These are phyloP conservation scores for Mycocentrospora acerina DNA, from an alignment of 2,329 filamentous ascomycete genomes.

Conservation along the genomic window DNA sequence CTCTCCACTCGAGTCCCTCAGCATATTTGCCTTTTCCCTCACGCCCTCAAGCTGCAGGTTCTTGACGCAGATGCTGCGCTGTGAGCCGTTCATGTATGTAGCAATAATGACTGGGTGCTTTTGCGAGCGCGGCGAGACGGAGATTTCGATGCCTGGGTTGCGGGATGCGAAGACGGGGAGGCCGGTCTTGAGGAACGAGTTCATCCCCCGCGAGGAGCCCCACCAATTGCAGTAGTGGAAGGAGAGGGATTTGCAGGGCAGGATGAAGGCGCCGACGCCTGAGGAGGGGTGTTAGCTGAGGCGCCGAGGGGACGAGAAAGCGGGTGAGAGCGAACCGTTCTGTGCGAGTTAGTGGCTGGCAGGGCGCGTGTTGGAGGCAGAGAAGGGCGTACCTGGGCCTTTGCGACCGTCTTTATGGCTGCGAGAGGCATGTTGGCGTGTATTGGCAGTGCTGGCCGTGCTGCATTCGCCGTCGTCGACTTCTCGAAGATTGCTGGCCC, in stretches of 20 bases:
- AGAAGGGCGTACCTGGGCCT: slow-evolving; percentile 54
- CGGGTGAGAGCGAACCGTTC: slow-evolving; percentile 2
- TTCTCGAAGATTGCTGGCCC: slow-evolving; percentile 19
- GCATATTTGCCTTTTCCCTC: slow-evolving; percentile 71
- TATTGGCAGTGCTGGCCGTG: slow-evolving; percentile 14
- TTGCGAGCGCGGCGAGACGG: slow-evolving; percentile 83
- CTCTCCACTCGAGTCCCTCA: slow-evolving; percentile 75
- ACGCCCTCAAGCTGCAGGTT: slow-evolving; percentile 83
- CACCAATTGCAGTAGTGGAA: slow-evolving; percentile 98
- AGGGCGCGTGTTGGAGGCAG: rapidly evolving
- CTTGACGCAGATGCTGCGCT: slow-evolving; percentile 84
- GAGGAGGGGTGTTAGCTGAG: slow-evolving; percentile 18
- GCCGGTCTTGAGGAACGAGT: slow-evolving; percentile 77
- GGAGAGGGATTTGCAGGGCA: slow-evolving; percentile 94
- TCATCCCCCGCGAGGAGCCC: slow-evolving; percentile 92
- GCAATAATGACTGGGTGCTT: slow-evolving; percentile 88
- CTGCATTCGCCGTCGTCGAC: slow-evolving; percentile 3
- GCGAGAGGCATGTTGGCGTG: slow-evolving; percentile 48
- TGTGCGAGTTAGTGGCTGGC: slow-evolving; percentile 3
- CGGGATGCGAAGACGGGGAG: slow-evolving; percentile 75
- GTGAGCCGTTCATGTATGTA: slow-evolving; percentile 86
- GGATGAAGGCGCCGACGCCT: slow-evolving; percentile 95
- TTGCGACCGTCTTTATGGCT: slow-evolving; percentile 56
- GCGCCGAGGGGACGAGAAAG: neutral
- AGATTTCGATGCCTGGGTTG: slow-evolving; percentile 89